Evolutionary conservation across 176 grass and related monocot species (phyloP), one percentile per base, ranked within the genome.

Genomic region (Rhipidocladum racemiflorum): DNA sequence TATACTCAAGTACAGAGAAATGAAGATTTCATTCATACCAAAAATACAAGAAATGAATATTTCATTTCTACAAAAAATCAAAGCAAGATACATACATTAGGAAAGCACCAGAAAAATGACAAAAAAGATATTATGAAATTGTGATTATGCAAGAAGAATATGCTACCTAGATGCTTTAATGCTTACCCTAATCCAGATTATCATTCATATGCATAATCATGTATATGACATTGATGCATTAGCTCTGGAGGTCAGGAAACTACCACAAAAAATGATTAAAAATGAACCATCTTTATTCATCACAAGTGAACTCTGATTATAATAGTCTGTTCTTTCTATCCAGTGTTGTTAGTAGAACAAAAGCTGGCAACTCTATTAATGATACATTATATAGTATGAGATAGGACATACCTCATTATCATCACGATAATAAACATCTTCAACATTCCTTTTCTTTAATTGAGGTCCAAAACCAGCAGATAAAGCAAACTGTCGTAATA

Each of bases 401-500:
- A 16, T 53, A 74, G 24, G 32, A 78, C 56, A 78, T 79, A 97
- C 94, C 88, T 97, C 96, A 88, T 93, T 95, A 46, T 95, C 92
- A 84, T 95, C 91, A 21, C 74, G 91, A 53, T 84, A 99, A 89
- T 87, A 90, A 60, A 84, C 63, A 61, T 78, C 69, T 17, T 95
- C 92, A 8, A 72, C 64, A 9, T 87, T 90, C 82, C 89, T 95
- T 89, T 91, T 95, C 87, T 93, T 99, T 76, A 99, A 76, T 28
- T 87, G 91, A 75, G 96, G 92, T 61, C 96, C 96, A 54, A 99
- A 93, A 78, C 96, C 96, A 83, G 96, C 90, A 81, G 96, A 90
- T 73, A 99, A 86, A 89, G 91, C 92, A 95, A 99, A 92, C 39
- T 99, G 96, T 24, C 96, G 83, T 54, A 99, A 84, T 88, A 99